These are phyloP conservation scores for Phaeotremella fagi DNA, from an alignment of 768 basidiomycete genomes.

Conservation along the genomic window DNA sequence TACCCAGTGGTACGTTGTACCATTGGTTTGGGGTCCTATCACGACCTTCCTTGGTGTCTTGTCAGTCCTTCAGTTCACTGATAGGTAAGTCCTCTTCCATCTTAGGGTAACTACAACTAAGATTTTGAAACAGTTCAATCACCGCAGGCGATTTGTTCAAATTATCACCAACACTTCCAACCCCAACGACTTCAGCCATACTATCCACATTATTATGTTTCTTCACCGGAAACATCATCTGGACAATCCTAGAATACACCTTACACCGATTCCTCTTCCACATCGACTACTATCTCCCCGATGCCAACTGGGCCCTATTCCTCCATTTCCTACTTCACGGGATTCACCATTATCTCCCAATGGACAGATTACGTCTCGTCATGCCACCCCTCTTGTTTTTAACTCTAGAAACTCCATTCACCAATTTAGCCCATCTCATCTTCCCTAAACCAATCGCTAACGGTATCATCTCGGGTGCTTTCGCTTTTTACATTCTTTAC, in stretches of 20 bases:
- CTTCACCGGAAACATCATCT: constrained; percentile 76
- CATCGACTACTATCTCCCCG: constrained; percentile 79
- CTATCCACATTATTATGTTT: constrained; percentile 64
- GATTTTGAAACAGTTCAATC: constrained; percentile 20
- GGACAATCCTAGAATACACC: constrained; percentile 89
- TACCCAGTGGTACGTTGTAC: constrained; percentile 91
- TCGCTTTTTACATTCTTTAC: constrained; percentile 51
- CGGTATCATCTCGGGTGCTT: constrained; percentile 80
- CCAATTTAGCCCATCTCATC: constrained; percentile 69
- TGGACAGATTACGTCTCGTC: constrained; percentile 90
- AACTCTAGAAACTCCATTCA: constrained; percentile 75
- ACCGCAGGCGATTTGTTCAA: constrained; percentile 26
- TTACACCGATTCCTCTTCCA: constrained; percentile 98
- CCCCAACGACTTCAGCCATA: constrained; percentile 51
- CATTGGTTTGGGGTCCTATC: constrained; percentile 86
- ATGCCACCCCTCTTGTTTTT: constrained; percentile 90
- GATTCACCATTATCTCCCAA: constrained; percentile 94
- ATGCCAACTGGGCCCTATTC: constrained; percentile 69
- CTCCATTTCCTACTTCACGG: constrained; percentile 92
- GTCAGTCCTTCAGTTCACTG: constrained; percentile 66
- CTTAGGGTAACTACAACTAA: too few relatives aligned
- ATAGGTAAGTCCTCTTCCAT: constrained; percentile 25
- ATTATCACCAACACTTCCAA: constrained; percentile 52
- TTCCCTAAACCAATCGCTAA: constrained; percentile 84
- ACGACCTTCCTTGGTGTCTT: constrained; percentile 70